phyloP scores from a whole-genome alignment of 352 stramenopile genomes.

The Phytophthora ramorum region DNA sequence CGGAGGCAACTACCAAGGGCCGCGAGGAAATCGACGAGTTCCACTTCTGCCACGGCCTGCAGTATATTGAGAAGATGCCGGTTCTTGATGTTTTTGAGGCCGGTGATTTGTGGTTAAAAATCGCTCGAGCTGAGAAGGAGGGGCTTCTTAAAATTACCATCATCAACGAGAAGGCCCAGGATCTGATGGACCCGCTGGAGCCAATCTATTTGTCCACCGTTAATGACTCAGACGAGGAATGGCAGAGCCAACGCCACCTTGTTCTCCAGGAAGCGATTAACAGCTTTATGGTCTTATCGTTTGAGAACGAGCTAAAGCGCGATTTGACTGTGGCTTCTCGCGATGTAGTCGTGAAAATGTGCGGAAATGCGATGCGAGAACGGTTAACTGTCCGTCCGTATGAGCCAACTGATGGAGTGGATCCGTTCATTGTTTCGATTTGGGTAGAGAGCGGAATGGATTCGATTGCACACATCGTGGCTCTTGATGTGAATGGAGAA shows the following conservation, averaged over 20 bases:
- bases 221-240: conserved; percentile 78
- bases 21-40: conserved; percentile 91
- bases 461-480: conserved; percentile 85
- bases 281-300: conserved; percentile 83
- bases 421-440: conserved; percentile 88
- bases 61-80: conserved; percentile 89
- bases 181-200: conserved; percentile 85
- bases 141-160: conserved; percentile 78
- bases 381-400: conserved; percentile 80
- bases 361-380: conserved; percentile 69
- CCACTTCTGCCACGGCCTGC: conserved; percentile 86
- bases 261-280: conserved; percentile 88
- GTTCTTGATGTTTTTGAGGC: conserved; percentile 79
- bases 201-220: conserved; percentile 65
- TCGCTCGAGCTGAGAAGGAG: conserved; percentile 87
- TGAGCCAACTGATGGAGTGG: conserved; percentile 74
- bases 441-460: conserved; percentile 85
- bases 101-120: conserved; percentile 79
- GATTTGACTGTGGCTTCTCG: conserved; percentile 77
- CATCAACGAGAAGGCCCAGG: conserved; percentile 83
- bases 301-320: conserved; percentile 87
- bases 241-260: conserved; percentile 85
- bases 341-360: conserved; percentile 82
- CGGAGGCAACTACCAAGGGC: conserved; percentile 81
- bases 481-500: conserved; percentile 87